Evolutionary conservation across 1,284 basidiomycete genomes (phyloP).

Genomic region (Coniferiporia weirii): DNA sequence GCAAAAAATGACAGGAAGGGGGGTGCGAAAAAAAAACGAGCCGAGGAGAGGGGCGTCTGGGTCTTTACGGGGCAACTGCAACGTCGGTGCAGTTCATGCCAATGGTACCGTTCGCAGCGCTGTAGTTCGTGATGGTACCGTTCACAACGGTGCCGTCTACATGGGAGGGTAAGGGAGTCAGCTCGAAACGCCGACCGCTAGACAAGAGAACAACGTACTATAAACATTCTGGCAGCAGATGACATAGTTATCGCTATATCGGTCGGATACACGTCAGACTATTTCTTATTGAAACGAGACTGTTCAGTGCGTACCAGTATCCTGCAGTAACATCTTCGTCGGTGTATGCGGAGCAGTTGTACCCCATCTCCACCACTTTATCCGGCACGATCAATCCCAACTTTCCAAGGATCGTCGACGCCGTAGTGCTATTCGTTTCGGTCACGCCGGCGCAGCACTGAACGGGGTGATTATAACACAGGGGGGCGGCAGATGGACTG

Average conservation of each 20-base stretch:
- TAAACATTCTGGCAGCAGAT: slow-evolving; percentile 14
- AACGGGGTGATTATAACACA: slow-evolving; percentile 4
- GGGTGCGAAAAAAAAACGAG: not conserved
- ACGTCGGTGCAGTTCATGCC: slow-evolving; percentile 14
- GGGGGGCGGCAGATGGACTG: not conserved
- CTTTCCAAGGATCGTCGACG: not conserved
- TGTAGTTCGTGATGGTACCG: not conserved
- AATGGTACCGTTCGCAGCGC: not conserved
- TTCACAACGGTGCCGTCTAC: slow-evolving; percentile 1
- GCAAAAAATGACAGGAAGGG: not conserved
- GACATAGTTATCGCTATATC: slow-evolving; percentile 12
- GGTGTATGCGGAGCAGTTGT: slow-evolving; percentile 3
- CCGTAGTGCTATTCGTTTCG: slow-evolving; percentile 8
- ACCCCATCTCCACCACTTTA: slow-evolving; percentile 10
- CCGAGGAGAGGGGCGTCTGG: not conserved
- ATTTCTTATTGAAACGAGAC: not conserved
- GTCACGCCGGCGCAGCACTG: slow-evolving; percentile 9
- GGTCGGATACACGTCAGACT: slow-evolving; percentile 1
- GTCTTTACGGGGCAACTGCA: not conserved
- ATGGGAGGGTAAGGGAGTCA: not conserved
- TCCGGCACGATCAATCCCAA: not conserved
- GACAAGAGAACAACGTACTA: not conserved
- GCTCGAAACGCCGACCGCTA: not conserved
- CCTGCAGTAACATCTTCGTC: slow-evolving; percentile 12
- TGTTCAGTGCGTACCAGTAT: slow-evolving; percentile 5